These are phyloP conservation scores for Solanum chacoense DNA, from an alignment of 305 asterid species.

Conservation along the genomic window DNA sequence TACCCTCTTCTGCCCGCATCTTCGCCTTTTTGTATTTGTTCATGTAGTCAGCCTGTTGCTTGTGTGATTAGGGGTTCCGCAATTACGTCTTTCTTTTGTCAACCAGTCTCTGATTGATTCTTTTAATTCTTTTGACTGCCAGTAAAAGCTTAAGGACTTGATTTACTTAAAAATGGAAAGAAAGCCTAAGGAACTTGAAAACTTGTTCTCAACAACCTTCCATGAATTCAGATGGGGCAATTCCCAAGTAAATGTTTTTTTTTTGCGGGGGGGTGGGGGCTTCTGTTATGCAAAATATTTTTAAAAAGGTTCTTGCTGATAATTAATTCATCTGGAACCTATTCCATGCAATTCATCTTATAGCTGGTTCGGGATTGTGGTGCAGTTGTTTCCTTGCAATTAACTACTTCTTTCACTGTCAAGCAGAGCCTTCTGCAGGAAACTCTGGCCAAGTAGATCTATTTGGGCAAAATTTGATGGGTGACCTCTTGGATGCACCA, in stretches of 20 bases:
- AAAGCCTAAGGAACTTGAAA: not conserved
- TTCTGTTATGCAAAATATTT: not conserved
- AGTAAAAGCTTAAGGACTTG: not conserved
- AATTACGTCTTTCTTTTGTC: not conserved
- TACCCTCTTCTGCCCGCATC: not conserved
- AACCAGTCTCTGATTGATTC: not conserved
- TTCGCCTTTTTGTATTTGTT: not conserved
- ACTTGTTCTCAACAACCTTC: not conserved
- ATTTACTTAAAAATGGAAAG: not conserved
- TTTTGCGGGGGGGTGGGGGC: not conserved
- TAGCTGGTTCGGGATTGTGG: not conserved
- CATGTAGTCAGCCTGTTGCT: not conserved
- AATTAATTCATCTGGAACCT: not conserved
- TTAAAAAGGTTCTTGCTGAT: not conserved
- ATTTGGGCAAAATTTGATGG: constrained; percentile 64
- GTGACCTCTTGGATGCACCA: constrained; percentile 73
- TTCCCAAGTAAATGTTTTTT: not conserved
- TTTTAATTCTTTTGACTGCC: not conserved
- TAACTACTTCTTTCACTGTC: constrained; percentile 1
- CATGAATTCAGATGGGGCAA: not conserved
- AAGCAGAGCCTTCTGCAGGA: constrained; percentile 58
- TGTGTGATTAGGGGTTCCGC: not conserved
- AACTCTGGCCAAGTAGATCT: constrained; percentile 61
- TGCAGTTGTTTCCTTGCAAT: not conserved
- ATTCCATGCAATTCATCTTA: not conserved